Evolutionary conservation across 768 basidiomycete genomes (phyloP), one percentile per base, ranked within the genome.

Genomic region (Dioszegia crocea): DNA sequence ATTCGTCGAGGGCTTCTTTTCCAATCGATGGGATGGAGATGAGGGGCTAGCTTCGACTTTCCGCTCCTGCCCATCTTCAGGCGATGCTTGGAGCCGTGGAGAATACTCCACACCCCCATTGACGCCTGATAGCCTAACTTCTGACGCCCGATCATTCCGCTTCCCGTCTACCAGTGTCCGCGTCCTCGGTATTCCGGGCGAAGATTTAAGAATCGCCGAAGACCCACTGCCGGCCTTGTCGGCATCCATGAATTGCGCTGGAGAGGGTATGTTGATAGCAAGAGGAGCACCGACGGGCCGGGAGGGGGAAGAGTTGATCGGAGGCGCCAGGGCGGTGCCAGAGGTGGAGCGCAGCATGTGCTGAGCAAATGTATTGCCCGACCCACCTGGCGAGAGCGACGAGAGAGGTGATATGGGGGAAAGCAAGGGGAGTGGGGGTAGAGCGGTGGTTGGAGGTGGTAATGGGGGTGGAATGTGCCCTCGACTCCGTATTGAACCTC

Each of bases 321-420:
- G 5, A 3, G 24, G 38, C 3, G 36, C 51, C 23, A 46, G 46
- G 23, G 21, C 23, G 16, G n/a, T 29, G 21, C 41, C 17, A 11
- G 38, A 40, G 23, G 27, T 17, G 29, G 58, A 41, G 30, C 45
- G 44, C 5, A 21, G 12, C 40, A 17, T 8, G 16, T 45, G 29
- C 10, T 26, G 36, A 29, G 43, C 21, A n/a, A 38, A 45, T 17
- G 47, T 38, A 11, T n/a, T 47, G 36, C 31, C 41, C 11, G 33
- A n/a, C 33, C 33, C 33, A 31, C n/a, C 50, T 54, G 36, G 59
- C 51, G 21, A 53, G 47, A 19, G 59, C 49, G 61, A 50, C 14
- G 33, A 40, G 46, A 65, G 50, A 26, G 67, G 67, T 3, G 67
- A 65, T 17, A 68, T 59, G 36, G 67, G 67, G 2, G 64, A 69